phyloP scores from a whole-genome alignment of 768 basidiomycete species.

The Suillus alpinus region DNA sequence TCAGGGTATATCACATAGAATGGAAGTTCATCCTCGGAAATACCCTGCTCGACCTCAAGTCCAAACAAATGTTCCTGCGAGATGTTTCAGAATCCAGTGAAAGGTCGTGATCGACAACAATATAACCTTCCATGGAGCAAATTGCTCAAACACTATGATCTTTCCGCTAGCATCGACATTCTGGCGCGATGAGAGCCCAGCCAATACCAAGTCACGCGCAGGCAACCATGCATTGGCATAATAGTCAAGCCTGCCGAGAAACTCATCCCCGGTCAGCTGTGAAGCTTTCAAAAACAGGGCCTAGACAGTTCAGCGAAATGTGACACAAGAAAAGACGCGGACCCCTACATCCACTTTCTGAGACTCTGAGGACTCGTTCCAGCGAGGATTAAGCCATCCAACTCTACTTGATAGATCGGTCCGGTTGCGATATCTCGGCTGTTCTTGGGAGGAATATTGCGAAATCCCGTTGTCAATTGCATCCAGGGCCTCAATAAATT shows the following conservation, averaged over 20 bases:
- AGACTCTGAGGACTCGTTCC: conserved; percentile 81
- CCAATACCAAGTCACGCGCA: conserved; percentile 75
- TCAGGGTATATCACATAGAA: conserved; percentile 92
- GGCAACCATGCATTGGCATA: conserved; percentile 91
- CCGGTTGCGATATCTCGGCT: conserved; percentile 67
- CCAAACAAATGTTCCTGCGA: conserved; percentile 87
- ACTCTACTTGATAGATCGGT: conserved; percentile 89
- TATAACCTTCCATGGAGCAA: conserved; percentile 84
- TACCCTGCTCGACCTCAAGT: conserved; percentile 60
- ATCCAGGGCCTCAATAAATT: conserved; percentile 93
- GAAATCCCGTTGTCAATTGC: conserved; percentile 94
- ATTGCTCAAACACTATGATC: conserved; percentile 77
- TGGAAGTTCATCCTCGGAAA: conserved; percentile 50
- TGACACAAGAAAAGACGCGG: conserved; percentile 3
- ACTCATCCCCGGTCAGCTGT: conserved; percentile 79
- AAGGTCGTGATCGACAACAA: not conserved
- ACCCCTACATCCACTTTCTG: conserved; percentile 68
- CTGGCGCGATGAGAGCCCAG: conserved; percentile 54
- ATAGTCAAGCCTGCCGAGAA: conserved; percentile 74
- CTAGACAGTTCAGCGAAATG: conserved; percentile 36
- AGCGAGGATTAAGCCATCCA: conserved; percentile 80
- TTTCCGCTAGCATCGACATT: conserved; percentile 67
- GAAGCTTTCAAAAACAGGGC: conserved; percentile 78
- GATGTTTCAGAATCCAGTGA: conserved; percentile 6
- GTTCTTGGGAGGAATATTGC: conserved; percentile 66